Percentiles rank a stretch among this genome's conserved stretches.
These are phyloP conservation scores for Phaeophleospora eucalypticola DNA, from an alignment of 2,329 filamentous ascomycete species.

Conservation along the genomic window DNA sequence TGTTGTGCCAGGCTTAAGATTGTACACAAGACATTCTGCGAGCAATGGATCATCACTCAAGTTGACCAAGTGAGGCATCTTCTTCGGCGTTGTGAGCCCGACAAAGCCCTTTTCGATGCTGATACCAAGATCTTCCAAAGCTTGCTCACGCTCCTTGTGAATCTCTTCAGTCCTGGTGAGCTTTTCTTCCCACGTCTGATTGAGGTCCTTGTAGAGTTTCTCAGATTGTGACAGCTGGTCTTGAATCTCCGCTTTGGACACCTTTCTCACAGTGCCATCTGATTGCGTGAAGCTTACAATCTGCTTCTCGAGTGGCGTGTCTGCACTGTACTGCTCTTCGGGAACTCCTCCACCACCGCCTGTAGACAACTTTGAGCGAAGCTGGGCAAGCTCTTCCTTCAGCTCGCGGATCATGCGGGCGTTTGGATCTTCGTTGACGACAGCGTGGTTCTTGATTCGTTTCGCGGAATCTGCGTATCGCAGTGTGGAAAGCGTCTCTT, in stretches of 20 bases:
- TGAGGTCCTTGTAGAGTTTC: conserved; percentile 91
- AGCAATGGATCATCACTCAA: conserved; percentile 76
- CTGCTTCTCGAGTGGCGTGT: conserved; percentile 89
- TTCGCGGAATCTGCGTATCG: conserved; percentile 97
- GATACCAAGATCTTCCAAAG: conserved; percentile 92
- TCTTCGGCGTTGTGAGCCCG: conserved; percentile 91
- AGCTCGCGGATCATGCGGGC: conserved; percentile 97
- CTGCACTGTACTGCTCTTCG: conserved; percentile 85
- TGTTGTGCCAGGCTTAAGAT: conserved; percentile 90
- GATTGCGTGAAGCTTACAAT: conserved; percentile 88
- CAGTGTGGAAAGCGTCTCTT: conserved; percentile 92
- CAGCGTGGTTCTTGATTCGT: conserved; percentile 99
- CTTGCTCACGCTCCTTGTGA: conserved; percentile 93
- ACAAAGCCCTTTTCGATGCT: conserved; percentile 99
- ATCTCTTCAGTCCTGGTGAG: conserved; percentile 92
- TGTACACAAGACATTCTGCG: conserved; percentile 95
- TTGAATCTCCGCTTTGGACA: conserved; percentile 96
- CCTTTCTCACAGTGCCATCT: conserved; percentile 86
- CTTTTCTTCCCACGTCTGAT: conserved; percentile 99
- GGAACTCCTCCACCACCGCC: conserved; percentile 42
- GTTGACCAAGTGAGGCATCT: conserved; percentile 98
- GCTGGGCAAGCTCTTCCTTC: conserved; percentile 84
- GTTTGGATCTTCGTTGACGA: conserved; percentile 98
- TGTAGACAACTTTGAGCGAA: conserved; percentile 73
- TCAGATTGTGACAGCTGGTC: conserved; percentile 95